These are phyloP conservation scores for Suillus sp. DNA, from an alignment of 768 basidiomycete genomes.

Conservation along the genomic window DNA sequence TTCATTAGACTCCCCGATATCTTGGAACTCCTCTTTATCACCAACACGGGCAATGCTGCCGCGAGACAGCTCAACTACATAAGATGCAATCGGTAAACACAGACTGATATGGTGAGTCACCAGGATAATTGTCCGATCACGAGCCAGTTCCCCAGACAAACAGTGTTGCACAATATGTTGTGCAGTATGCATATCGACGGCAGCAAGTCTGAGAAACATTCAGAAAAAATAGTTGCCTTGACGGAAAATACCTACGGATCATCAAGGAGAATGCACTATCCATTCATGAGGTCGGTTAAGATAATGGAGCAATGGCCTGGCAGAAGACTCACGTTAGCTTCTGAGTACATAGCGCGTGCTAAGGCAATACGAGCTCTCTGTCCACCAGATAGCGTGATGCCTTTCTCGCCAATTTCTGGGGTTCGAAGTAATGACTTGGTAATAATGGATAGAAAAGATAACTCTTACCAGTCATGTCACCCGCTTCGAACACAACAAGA, in stretches of 20 bases:
- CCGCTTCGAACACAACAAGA: slow-evolving; percentile 69
- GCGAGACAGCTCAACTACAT: slow-evolving; percentile 61
- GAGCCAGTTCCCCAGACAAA: slow-evolving; percentile 60
- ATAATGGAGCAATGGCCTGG: slow-evolving; percentile 2
- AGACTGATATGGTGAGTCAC: slow-evolving; percentile 83
- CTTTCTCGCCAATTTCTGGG: slow-evolving; percentile 75
- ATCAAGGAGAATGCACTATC: slow-evolving; percentile 62
- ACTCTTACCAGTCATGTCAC: slow-evolving; percentile 68
- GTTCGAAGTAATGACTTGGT: background rate
- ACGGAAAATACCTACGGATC: slow-evolving; percentile 56
- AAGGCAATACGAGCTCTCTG: slow-evolving; percentile 75
- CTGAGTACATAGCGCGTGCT: slow-evolving; percentile 80
- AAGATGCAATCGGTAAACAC: slow-evolving; percentile 66
- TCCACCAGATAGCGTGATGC: slow-evolving; percentile 69
- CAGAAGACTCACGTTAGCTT: slow-evolving; percentile 47
- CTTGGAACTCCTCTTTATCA: slow-evolving; percentile 47
- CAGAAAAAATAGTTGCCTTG: slow-evolving; percentile 20
- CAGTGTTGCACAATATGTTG: slow-evolving; percentile 67
- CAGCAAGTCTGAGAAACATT: slow-evolving; percentile 50
- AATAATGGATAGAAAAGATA: background rate
- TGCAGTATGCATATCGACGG: slow-evolving; percentile 80
- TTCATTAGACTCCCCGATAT: slow-evolving; percentile 44
- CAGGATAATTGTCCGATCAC: slow-evolving; percentile 71
- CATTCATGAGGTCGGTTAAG: slow-evolving; percentile 4
- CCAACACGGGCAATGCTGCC: slow-evolving; percentile 56